These are phyloP conservation scores for Trichoderma atrobrunneum DNA, from an alignment of 2,329 filamentous ascomycete genomes.

Conservation along the genomic window DNA sequence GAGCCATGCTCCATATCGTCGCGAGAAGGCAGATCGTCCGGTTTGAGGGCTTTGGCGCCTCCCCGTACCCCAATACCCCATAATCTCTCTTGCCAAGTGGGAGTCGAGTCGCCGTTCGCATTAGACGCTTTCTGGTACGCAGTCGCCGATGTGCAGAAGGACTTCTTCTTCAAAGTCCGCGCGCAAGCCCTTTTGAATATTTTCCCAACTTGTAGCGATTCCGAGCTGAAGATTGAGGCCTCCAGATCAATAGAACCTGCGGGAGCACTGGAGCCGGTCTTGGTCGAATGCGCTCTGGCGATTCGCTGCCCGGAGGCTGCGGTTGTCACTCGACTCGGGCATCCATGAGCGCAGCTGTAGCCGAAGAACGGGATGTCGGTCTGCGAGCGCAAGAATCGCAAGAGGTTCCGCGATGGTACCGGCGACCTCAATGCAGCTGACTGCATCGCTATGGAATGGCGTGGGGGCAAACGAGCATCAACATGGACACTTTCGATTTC, in stretches of 20 bases:
- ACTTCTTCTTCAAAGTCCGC: constrained; percentile 17
- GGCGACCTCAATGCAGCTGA: constrained; percentile 39
- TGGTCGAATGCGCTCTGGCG: constrained; percentile 20
- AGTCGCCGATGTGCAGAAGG: constrained; percentile 31
- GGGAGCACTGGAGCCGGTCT: not conserved
- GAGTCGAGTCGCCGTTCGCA: constrained; percentile 23
- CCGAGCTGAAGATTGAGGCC: constrained; percentile 31
- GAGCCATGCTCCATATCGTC: constrained; percentile 57
- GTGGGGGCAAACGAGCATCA: constrained; percentile 1
- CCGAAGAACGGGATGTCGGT: constrained; percentile 58
- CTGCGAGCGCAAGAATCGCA: constrained; percentile 72
- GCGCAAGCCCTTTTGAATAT: constrained; percentile 14
- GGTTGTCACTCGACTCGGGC: not conserved
- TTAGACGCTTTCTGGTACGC: constrained; percentile 25
- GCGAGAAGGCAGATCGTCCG: constrained; percentile 56
- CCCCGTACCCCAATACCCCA: constrained; percentile 43
- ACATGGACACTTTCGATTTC: constrained; percentile 15
- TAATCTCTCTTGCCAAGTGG: constrained; percentile 49
- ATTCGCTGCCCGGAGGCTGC: not conserved
- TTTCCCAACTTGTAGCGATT: constrained; percentile 23
- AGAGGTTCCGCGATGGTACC: constrained; percentile 55
- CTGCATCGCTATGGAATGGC: constrained; percentile 40
- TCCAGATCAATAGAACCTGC: constrained; percentile 23
- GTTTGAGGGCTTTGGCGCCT: constrained; percentile 44
- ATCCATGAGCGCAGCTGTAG: constrained; percentile 32